Percentiles rank a stretch among this genome's conserved stretches.
phyloP scores from a whole-genome alignment of 2,329 filamentous ascomycete species.

The Phialophora tarda region DNA sequence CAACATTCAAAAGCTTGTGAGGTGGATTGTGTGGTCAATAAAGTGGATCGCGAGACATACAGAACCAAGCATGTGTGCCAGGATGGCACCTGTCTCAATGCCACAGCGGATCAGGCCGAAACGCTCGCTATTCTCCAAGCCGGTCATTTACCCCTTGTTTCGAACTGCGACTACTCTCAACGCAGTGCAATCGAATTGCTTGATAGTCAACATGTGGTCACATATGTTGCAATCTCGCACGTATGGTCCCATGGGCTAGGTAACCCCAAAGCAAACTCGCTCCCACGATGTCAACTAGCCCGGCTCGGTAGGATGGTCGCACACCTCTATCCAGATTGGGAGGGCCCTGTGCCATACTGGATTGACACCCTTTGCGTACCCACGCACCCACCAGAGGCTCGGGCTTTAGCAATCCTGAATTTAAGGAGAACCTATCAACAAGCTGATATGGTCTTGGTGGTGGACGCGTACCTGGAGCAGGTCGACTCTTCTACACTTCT shows the following conservation, averaged over 20 bases:
- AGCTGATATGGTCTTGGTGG: background rate
- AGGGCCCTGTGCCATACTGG: conserved; percentile 1
- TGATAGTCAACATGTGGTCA: background rate
- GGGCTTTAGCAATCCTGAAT: background rate
- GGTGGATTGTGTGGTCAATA: conserved; percentile 1
- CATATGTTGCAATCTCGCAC: conserved; percentile 9
- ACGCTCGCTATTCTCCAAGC: background rate
- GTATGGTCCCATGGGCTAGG: conserved; percentile 16
- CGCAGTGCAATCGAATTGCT: background rate
- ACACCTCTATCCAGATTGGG: background rate
- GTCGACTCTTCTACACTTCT: background rate
- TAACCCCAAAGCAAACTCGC: background rate
- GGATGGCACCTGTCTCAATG: background rate
- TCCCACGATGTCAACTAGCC: conserved; percentile 3
- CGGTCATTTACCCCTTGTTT: background rate
- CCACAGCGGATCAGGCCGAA: background rate
- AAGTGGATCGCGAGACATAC: conserved; percentile 1
- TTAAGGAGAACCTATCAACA: conserved; percentile 3
- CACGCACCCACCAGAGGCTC: background rate
- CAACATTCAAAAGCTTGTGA: background rate
- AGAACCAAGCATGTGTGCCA: conserved; percentile 1
- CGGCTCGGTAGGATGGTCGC: background rate
- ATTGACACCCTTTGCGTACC: conserved; percentile 11
- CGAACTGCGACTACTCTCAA: background rate
- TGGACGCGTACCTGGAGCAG: background rate